A percentile compares a stretch with the other conserved stretches of the same genome.
phyloP scores from a whole-genome alignment of 148 eudicot genomes.

The Fagopyrum homotropicum region DNA sequence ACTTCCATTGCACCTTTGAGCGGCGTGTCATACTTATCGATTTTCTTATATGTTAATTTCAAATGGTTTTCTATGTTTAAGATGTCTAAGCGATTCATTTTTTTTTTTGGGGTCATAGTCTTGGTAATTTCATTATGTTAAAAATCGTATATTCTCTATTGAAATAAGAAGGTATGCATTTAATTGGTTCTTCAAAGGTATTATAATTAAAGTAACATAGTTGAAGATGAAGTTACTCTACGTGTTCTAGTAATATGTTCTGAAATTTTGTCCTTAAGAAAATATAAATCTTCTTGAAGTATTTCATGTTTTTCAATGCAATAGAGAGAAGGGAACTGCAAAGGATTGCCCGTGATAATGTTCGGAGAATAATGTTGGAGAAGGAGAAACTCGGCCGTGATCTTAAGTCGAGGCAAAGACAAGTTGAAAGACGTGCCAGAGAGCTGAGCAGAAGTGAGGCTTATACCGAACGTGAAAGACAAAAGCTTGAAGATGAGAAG shows the following conservation, averaged over 20 bases:
- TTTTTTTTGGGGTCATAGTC: neutral
- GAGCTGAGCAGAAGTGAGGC: conserved; percentile 65
- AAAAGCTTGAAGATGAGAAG: conserved; percentile 76
- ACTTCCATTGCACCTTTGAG: neutral
- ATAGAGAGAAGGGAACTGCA: conserved; percentile 81
- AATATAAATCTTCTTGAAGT: neutral
- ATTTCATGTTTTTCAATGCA: conserved; percentile 3
- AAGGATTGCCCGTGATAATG: conserved; percentile 45
- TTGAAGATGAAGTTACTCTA: neutral
- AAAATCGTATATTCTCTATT: neutral
- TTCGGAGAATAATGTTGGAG: conserved; percentile 51
- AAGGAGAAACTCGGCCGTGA: conserved; percentile 61
- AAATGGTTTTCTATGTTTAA: neutral
- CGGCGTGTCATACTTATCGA: neutral
- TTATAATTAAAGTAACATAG: neutral
- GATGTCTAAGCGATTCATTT: neutral
- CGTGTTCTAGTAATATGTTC: neutral
- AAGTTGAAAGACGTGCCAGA: conserved; percentile 57
- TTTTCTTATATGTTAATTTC: too few relatives aligned
- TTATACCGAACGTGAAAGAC: conserved; percentile 69
- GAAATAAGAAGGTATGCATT: neutral
- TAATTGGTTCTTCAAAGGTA: neutral
- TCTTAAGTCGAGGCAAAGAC: conserved; percentile 47
- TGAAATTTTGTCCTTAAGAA: neutral
- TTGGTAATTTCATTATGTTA: neutral